phyloP scores from a whole-genome alignment of 83 land plant species.

The Diphasiastrum complanatum region DNA sequence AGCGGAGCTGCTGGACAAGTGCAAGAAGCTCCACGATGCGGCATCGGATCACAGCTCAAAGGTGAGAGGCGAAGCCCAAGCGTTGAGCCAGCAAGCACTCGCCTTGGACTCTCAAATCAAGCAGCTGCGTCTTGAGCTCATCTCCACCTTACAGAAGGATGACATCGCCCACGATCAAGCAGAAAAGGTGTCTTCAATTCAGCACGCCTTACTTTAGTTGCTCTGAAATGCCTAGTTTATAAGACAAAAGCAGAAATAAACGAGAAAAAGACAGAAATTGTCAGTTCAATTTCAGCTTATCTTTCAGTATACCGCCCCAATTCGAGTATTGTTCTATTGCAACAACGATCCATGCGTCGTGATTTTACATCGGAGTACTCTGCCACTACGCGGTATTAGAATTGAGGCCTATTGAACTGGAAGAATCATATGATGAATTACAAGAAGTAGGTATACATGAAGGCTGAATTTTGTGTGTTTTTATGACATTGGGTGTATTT shows the following conservation, averaged over 20 bases:
- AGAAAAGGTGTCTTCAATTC: slow-evolving; percentile 46
- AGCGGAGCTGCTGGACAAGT: slow-evolving; percentile 18
- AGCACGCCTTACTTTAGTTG: background rate
- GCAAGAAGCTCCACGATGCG: slow-evolving; percentile 45
- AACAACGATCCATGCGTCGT: too few species aligned
- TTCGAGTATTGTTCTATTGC: too few species aligned
- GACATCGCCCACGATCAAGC: slow-evolving; percentile 32
- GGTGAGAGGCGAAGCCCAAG: slow-evolving; percentile 43
- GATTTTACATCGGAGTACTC: background rate
- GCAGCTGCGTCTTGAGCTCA: slow-evolving; percentile 24
- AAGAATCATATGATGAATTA: background rate
- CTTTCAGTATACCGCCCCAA: too few species aligned
- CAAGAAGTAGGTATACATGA: background rate
- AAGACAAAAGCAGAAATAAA: background rate
- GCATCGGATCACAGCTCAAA: slow-evolving; percentile 40
- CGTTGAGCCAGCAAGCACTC: slow-evolving; percentile 39
- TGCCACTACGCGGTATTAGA: background rate
- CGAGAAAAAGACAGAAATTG: too few species aligned
- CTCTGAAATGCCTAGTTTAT: background rate
- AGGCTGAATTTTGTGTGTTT: slow-evolving; percentile 12
- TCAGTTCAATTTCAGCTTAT: too few species aligned
- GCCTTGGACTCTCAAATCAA: slow-evolving; percentile 45
- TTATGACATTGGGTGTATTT: background rate
- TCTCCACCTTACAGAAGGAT: slow-evolving; percentile 21
- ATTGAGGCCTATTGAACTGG: background rate